Base-by-base conservation (phyloP, 306 rosid genomes). In the Trifolium fragiferum region DNA sequence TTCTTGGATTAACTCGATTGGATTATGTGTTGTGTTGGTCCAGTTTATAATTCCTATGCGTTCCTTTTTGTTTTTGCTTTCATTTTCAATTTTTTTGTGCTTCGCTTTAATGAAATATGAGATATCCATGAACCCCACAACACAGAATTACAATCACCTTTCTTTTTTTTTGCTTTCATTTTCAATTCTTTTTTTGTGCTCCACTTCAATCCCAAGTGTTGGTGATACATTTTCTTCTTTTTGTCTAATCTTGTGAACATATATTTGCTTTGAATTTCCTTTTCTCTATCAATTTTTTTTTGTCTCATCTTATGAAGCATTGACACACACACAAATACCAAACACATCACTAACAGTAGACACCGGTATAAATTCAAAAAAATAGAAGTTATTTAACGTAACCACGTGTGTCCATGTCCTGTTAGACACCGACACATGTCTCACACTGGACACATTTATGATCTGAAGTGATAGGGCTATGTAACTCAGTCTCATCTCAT, bases 131-230 rank as follows among this genome's bases (percentile, higher is more conserved):
- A 37, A 37, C 40, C 40, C 40, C 40, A 37, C 40, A 37, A 37
- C 2, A 7, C 40, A 37, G 40, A 37, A 7, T 37, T 37, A 8
- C 40, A 37, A 7, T 37, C 10, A 1, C 40, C 40, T 50, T 21
- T 70, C 40, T 8, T 40, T 72, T 8, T 40, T 72, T 16, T 33
- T 4, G 43, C 51, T 43, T 57, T 21, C 19, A 0, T 59, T 37
- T 38, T 49, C 49, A 68, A 8, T 27, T 50, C 43, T 70, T 18
- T 70, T 40, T 81, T 63, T 25, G 69, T 41, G 76, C 44, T 61
- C 62, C 54, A 51, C 57, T 68, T 49, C 53, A 47, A 47, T 15
- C 51, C 16, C 4, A 13, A 46, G 16, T 47, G 53, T 47, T 6
- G 37, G 1, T 27, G 18, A 9, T 15, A 19, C 8, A 6, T 47